Evolutionary conservation across 371 early-diverging fungal genomes (phyloP).

Genomic region (Actinomucor elegans): DNA sequence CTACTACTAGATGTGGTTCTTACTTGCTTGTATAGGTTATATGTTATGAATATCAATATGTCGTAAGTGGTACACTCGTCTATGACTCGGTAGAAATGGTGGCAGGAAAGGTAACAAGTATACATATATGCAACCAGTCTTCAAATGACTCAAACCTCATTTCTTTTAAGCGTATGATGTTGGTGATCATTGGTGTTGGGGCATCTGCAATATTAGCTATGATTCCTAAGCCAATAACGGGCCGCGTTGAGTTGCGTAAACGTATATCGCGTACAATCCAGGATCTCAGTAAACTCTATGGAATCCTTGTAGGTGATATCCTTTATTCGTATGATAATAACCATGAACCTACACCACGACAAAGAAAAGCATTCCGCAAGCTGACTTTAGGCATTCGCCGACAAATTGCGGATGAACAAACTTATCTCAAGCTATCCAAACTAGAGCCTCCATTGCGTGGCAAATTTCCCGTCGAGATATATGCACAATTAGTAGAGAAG

Average conservation of each 20-base stretch:
- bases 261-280: slow-evolving; percentile 38
- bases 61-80: slow-evolving; percentile 7
- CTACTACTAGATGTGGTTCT: no score
- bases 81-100: slow-evolving; percentile 34
- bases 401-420: slow-evolving; percentile 44
- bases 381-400: slow-evolving; percentile 32
- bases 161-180: slow-evolving; percentile 29
- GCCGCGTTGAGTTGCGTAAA: slow-evolving; percentile 46
- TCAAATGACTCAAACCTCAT: neutral
- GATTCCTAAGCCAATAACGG: slow-evolving; percentile 37
- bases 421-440: slow-evolving; percentile 24
- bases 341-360: slow-evolving; percentile 16
- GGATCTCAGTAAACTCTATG: slow-evolving; percentile 39
- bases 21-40: no score
- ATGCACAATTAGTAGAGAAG: slow-evolving; percentile 30
- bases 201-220: slow-evolving; percentile 36
- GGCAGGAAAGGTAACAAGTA: slow-evolving; percentile 44
- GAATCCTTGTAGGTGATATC: slow-evolving; percentile 28
- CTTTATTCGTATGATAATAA: neutral
- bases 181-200: slow-evolving; percentile 40
- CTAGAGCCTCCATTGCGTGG: slow-evolving; percentile 48
- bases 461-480: slow-evolving; percentile 34
- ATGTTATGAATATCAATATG: slow-evolving; percentile 34
- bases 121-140: neutral
- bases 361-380: slow-evolving; percentile 37